A percentile compares a stretch with the other conserved stretches of the same genome.
Conservation (phyloP, 805 yeast genomes). For the Zygotorulaspora florentina region DNA sequence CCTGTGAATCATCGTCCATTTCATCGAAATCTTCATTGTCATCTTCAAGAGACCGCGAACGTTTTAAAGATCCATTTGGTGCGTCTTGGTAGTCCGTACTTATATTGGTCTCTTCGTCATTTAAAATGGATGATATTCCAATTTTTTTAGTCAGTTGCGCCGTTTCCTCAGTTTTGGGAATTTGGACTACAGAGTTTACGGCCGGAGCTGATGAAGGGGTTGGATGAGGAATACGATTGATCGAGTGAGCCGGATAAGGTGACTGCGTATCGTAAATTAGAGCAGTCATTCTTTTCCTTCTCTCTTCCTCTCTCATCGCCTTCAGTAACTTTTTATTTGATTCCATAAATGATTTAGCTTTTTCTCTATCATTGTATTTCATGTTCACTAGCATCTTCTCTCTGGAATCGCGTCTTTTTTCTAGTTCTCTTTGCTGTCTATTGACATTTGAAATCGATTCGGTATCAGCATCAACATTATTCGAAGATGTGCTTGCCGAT, state of each 20-base stretch:
- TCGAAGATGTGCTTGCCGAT: constrained; percentile 3
- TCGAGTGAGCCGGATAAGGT: background rate
- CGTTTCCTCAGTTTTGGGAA: constrained; percentile 7
- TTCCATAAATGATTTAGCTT: constrained; percentile 33
- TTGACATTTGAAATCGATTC: constrained; percentile 1
- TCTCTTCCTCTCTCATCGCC: constrained; percentile 34
- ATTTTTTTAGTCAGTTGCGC: constrained; percentile 17
- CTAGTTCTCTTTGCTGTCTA: constrained; percentile 29
- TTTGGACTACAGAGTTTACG: background rate
- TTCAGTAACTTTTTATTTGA: constrained; percentile 30
- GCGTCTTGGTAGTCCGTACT: background rate
- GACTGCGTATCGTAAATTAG: constrained; percentile 12
- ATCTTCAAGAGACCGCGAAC: constrained; percentile 15
- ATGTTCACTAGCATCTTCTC: constrained; percentile 35
- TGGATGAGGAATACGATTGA: background rate
- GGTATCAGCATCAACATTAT: constrained; percentile 3
- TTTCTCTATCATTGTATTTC: constrained; percentile 35
- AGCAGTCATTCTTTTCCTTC: constrained; percentile 30
- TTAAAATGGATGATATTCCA: constrained; percentile 27
- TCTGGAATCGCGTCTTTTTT: constrained; percentile 30
- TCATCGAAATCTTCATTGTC: constrained; percentile 18
- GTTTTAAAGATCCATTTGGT: constrained; percentile 1
- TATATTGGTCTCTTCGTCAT: constrained; percentile 20
- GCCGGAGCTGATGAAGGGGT: background rate
- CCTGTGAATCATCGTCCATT: constrained; percentile 12